Conservation (phyloP, 495 filamentous ascomycete species). For the Recurvomyces mirabilis region DNA sequence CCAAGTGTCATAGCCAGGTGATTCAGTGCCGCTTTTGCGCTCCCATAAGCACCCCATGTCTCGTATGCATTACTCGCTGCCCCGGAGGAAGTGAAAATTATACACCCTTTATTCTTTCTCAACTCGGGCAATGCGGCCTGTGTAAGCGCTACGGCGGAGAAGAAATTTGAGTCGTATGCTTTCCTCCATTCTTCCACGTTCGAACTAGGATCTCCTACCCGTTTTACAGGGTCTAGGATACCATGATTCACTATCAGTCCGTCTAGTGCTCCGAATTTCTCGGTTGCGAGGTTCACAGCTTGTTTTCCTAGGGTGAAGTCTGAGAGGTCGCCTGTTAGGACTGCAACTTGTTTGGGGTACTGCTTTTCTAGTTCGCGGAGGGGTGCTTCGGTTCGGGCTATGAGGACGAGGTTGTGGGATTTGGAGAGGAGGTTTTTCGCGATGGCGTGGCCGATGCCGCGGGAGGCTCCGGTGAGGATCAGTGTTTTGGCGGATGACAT, state of each 20-base stretch:
- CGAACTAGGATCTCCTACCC: constrained; percentile 48
- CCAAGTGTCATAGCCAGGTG: constrained; percentile 63
- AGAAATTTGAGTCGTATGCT: constrained; percentile 69
- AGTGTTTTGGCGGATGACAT: constrained; percentile 38
- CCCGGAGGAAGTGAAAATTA: constrained; percentile 33
- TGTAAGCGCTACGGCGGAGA: constrained; percentile 62
- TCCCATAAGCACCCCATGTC: constrained; percentile 71
- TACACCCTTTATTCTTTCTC: constrained; percentile 37
- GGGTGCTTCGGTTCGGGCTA: constrained; percentile 53
- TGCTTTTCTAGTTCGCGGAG: constrained; percentile 55
- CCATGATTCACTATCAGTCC: constrained; percentile 84
- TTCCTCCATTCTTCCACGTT: constrained; percentile 68
- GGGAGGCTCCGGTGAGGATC: constrained; percentile 52
- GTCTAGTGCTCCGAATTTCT: constrained; percentile 62
- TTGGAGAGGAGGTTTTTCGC: constrained; percentile 58
- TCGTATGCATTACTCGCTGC: constrained; percentile 53
- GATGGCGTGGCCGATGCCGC: constrained; percentile 75
- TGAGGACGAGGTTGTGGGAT: constrained; percentile 58
- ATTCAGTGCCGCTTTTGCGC: constrained; percentile 82
- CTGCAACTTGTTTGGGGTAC: constrained; percentile 55
- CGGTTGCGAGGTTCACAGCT: constrained; percentile 51
- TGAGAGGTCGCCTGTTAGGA: constrained; percentile 64
- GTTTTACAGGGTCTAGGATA: constrained; percentile 63
- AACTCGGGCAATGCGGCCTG: constrained; percentile 65
- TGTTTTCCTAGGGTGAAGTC: constrained; percentile 50